Evolutionary conservation across 2,329 filamentous ascomycete species (phyloP).

Genomic region (Paracamarosporium sp.): DNA sequence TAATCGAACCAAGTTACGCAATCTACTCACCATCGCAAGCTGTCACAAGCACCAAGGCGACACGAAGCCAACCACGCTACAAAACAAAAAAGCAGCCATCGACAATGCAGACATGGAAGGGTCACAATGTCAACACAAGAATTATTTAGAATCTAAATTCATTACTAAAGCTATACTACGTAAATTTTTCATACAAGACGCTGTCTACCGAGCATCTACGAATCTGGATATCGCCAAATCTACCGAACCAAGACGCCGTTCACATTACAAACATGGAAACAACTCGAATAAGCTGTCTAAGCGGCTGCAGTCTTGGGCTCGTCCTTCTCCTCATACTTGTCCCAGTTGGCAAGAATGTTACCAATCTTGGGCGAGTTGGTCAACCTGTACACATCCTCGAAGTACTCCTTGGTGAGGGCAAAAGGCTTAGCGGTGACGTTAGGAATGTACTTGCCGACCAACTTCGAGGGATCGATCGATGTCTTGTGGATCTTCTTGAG

Average conservation of each 20-base stretch:
- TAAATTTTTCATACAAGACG: conserved; percentile 4
- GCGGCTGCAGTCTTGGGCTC: conserved; percentile 32
- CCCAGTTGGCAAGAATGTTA: conserved; percentile 79
- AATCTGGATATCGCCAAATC: conserved; percentile 15
- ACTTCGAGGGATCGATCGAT: conserved; percentile 93
- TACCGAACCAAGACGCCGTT: conserved; percentile 8
- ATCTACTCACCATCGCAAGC: no score
- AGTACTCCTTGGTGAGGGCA: conserved; percentile 96
- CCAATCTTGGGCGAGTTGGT: conserved; percentile 83
- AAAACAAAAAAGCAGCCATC: no score
- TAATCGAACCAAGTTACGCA: no score
- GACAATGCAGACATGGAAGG: no score
- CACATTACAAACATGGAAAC: not conserved
- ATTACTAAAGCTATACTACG: conserved; percentile 9
- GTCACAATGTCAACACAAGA: not conserved
- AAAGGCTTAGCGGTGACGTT: conserved; percentile 98
- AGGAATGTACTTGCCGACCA: conserved; percentile 98
- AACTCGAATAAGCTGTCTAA: conserved; percentile 5
- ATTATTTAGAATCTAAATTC: not conserved
- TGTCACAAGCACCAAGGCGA: no score
- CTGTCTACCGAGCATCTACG: conserved; percentile 6
- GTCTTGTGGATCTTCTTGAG: conserved; percentile 99
- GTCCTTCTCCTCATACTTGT: conserved; percentile 57
- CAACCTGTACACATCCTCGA: conserved; percentile 95
- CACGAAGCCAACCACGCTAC: no score